Evolutionary conservation across 2,329 filamentous ascomycete genomes (phyloP).

Genomic region (Colletotrichum scovillei): DNA sequence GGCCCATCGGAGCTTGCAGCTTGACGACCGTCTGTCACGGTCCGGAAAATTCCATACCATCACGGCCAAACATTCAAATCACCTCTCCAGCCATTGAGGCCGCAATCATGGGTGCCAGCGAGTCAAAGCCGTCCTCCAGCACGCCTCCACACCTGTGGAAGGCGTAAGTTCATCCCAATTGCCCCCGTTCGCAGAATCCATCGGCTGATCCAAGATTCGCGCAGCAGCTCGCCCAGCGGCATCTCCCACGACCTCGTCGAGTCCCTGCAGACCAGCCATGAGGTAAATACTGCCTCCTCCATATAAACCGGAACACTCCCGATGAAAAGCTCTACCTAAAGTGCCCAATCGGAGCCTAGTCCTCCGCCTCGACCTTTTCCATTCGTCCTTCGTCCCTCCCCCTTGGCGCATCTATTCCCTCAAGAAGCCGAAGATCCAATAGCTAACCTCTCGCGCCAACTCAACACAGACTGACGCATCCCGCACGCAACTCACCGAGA

Average conservation of each 20-base stretch:
- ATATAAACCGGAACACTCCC: neutral
- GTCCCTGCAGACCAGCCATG: conserved; percentile 83
- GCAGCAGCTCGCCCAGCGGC: conserved; percentile 59
- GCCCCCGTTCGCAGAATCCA: neutral
- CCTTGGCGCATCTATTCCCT: conserved; percentile 5
- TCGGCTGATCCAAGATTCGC: conserved; percentile 36
- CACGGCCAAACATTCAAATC: conserved; percentile 35
- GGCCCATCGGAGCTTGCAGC: conserved; percentile 36
- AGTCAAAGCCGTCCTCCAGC: conserved; percentile 63
- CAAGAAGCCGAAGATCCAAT: neutral
- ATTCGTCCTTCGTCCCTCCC: neutral
- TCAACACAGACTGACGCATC: conserved; percentile 91
- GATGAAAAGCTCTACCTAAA: neutral
- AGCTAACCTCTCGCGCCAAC: conserved; percentile 22
- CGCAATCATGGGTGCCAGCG: conserved; percentile 66
- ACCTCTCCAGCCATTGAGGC: conserved; percentile 37
- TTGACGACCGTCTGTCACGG: conserved; percentile 30
- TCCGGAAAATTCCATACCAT: conserved; percentile 38
- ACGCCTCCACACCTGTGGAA: conserved; percentile 62
- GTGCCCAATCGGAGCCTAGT: neutral
- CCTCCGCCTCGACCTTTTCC: neutral
- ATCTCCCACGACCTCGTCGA: conserved; percentile 86
- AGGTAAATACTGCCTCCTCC: conserved; percentile 67
- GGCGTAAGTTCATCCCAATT: conserved; percentile 55
- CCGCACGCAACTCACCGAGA: conserved; percentile 84